phyloP scores from a whole-genome alignment of 2,329 filamentous ascomycete species.

The Sporothrix brasiliensis region DNA sequence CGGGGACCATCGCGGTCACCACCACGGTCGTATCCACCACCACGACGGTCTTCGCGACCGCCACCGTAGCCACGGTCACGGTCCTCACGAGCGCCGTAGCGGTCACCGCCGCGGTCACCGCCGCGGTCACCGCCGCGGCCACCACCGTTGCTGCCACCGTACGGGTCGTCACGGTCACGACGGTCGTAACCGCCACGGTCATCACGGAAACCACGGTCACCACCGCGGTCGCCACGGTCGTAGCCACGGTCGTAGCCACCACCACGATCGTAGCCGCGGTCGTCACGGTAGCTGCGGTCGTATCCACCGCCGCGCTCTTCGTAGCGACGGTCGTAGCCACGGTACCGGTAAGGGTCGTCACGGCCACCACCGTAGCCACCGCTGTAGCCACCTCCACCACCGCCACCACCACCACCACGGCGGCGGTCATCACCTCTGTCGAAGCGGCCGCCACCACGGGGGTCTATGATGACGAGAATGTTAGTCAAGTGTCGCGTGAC shows the following conservation, averaged over 20 bases:
- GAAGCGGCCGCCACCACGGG: conserved; percentile 59
- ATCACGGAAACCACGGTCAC: conserved; percentile 34
- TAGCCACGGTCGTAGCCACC: conserved; percentile 47
- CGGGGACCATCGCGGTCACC: conserved; percentile 40
- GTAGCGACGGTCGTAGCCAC: conserved; percentile 47
- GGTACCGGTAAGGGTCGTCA: conserved; percentile 42
- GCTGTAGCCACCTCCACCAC: conserved; percentile 60
- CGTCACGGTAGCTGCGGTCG: conserved; percentile 56
- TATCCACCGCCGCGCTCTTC: conserved; percentile 45
- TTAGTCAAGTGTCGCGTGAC: background rate
- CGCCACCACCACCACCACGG: conserved; percentile 30
- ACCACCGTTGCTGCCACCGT: conserved; percentile 42
- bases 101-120: conserved; percentile 48
- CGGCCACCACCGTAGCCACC: conserved; percentile 51
- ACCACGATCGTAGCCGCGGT: conserved; percentile 51
- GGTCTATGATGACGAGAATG: conserved; percentile 24
- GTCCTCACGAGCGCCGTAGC: conserved; percentile 55
- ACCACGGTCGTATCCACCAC: conserved; percentile 40
- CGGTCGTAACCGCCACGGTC: conserved; percentile 55
- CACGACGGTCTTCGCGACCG: conserved; percentile 42
- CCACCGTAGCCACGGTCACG: conserved; percentile 46
- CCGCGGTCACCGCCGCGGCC: conserved; percentile 51
- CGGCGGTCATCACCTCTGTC: conserved; percentile 61
- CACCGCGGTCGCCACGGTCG: conserved; percentile 45
- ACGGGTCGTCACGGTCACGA: conserved; percentile 51